Evolutionary conservation across 345 rosid genomes (phyloP), one percentile per base, ranked within the genome.

Genomic region (Draba incana): DNA sequence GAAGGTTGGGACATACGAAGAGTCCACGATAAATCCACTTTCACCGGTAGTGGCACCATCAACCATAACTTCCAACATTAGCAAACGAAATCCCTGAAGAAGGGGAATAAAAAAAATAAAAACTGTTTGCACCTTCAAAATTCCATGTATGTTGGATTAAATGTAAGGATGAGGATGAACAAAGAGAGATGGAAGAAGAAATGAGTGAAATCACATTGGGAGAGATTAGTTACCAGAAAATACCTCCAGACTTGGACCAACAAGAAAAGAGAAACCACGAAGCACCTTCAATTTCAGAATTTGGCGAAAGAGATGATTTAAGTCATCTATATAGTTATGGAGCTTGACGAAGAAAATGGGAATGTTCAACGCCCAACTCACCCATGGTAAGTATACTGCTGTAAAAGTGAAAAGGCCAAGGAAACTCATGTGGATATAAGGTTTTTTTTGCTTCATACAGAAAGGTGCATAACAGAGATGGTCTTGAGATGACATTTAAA

Each of bases 391-490:
- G 65, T 94, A 94, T 24, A 93, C 98, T 62, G 97, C 97, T 3
- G 99, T 91, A 52, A 94, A 91, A 61, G 96, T 91, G 78, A 94
- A 91, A 37, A 94, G 84, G 28, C 97, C 97, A 83, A 94, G 81
- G 81, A 94, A 94, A 78, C 97, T 94, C 99, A 94, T 94, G 68
- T 88, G 99, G 78, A 94, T 88, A 52, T 84, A 89, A 66, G 99
- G 99, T 58, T 94, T 91, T 77, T 91, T 79, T 94, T 94, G 69
- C 98, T 94, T 98, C 99, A 94, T 59, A 94, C 98, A 81, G 91
- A 94, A 43, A 94, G 98, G 97, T 91, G 74, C 37, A 70, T 5
- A 35, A 9, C 10, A 14, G 13, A 51, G 15, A 43, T 25, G 39
- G 20, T 47, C 3, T 3, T 33, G 37, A 31, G 9, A 57, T 52